Conservation (phyloP, 176 grass and related monocot species). For the Urochloa ruziziensis region DNA sequence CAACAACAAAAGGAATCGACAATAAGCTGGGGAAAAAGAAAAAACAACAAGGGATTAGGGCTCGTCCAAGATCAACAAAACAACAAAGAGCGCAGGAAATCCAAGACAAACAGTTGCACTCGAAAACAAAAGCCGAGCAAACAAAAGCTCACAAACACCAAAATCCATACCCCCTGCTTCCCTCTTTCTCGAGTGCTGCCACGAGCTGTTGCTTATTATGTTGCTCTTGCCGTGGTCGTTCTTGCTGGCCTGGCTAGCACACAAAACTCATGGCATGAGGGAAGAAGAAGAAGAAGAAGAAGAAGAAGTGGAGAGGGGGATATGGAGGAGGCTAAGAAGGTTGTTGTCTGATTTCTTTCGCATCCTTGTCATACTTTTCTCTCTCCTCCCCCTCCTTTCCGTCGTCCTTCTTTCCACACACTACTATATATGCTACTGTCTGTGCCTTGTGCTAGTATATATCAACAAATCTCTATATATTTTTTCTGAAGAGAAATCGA, state of each 20-base stretch:
- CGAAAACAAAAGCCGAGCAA: constrained; percentile 39
- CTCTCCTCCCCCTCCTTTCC: constrained; percentile 26
- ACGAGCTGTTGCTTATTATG: constrained; percentile 16
- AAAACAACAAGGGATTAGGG: constrained; percentile 44
- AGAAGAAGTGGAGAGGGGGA: constrained; percentile 36
- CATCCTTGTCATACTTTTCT: constrained; percentile 69
- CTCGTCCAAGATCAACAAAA: constrained; percentile 60
- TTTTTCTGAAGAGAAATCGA: neutral
- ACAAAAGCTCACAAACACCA: constrained; percentile 45
- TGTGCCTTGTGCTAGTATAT: constrained; percentile 2
- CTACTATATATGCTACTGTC: constrained; percentile 26
- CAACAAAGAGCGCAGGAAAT: constrained; percentile 73
- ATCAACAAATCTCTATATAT: neutral
- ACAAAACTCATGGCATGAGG: constrained; percentile 9
- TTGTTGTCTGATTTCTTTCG: constrained; percentile 76
- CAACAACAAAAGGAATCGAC: constrained; percentile 29
- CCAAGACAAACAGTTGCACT: constrained; percentile 75
- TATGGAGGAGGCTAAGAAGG: constrained; percentile 52
- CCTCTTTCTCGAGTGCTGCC: constrained; percentile 11
- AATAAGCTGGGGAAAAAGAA: constrained; percentile 46
- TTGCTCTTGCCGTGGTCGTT: constrained; percentile 4
- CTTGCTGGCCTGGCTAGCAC: constrained; percentile 14
- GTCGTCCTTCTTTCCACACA: constrained; percentile 34
- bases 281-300: constrained; percentile 10
- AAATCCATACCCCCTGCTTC: constrained; percentile 13